Conservation (phyloP, 768 basidiomycete genomes). For the Stropharia rugosoannulata region DNA sequence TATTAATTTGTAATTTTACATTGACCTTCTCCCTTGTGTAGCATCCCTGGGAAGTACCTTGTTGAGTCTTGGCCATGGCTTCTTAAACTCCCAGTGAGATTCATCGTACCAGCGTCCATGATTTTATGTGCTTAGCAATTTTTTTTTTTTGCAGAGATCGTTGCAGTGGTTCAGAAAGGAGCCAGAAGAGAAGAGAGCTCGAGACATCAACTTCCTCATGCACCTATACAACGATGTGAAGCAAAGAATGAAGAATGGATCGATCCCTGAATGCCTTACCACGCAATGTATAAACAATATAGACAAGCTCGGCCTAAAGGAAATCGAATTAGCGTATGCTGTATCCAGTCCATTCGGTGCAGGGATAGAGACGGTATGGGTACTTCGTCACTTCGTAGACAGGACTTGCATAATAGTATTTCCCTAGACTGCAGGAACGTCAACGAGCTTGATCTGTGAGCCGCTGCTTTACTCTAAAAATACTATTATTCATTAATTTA, state of each 20-base stretch:
- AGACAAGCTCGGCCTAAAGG: constrained; percentile 36
- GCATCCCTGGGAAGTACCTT: constrained; percentile 48
- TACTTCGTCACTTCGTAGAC: not conserved
- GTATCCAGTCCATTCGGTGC: constrained; percentile 46
- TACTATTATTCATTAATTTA: not conserved
- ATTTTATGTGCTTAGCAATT: not conserved
- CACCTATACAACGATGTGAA: constrained; percentile 42
- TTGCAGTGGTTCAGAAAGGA: constrained; percentile 45
- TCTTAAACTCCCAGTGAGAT: constrained; percentile 38
- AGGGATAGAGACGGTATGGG: constrained; percentile 41
- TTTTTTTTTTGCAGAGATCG: constrained; percentile 21
- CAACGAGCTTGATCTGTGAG: constrained; percentile 31
- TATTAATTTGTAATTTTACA: not conserved
- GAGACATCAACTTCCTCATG: constrained; percentile 38
- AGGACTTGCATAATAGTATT: not conserved
- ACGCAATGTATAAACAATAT: constrained; percentile 34
- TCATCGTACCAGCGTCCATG: not conserved
- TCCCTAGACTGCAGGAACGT: constrained; percentile 29
- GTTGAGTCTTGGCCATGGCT: constrained; percentile 50
- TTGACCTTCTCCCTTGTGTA: constrained; percentile 8
- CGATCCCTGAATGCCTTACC: constrained; percentile 38
- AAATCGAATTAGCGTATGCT: constrained; percentile 44
- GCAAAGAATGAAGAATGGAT: constrained; percentile 35
- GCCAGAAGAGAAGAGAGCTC: constrained; percentile 33
- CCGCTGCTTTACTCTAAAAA: constrained; percentile 6